phyloP scores from a whole-genome alignment of 495 filamentous ascomycete genomes.

The Hyaloscypha variabilis region DNA sequence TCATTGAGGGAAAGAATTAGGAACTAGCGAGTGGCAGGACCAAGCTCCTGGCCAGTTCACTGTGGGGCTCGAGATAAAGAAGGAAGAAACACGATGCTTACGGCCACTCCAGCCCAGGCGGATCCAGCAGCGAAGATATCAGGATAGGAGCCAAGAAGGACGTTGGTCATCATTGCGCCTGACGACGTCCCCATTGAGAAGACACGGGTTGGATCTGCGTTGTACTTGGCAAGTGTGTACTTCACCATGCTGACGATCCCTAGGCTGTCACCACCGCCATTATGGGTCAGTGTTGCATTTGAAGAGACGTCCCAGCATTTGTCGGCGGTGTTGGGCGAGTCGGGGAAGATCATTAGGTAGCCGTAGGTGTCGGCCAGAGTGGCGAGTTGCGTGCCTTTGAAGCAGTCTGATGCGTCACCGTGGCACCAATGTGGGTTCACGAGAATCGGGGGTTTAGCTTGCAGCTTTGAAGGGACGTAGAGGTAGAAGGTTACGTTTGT shows the following conservation, averaged over 20 bases:
- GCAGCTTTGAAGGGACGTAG: conserved; percentile 54
- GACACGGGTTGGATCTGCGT: conserved; percentile 44
- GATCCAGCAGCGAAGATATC: conserved; percentile 47
- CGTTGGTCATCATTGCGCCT: conserved; percentile 55
- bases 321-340: conserved; percentile 41
- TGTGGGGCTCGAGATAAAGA: no score
- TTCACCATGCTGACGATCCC: conserved; percentile 62
- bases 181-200: conserved; percentile 52
- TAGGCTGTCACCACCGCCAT: conserved; percentile 60
- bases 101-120: conserved; percentile 62
- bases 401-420: conserved; percentile 54
- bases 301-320: conserved; percentile 66
- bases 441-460: conserved; percentile 54
- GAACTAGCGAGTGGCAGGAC: no score
- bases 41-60: no score
- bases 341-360: conserved; percentile 60
- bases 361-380: conserved; percentile 52
- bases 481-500: conserved; percentile 56
- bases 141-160: conserved; percentile 40
- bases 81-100: no score
- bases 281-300: conserved; percentile 52
- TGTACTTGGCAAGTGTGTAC: conserved; percentile 46
- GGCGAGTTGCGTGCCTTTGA: conserved; percentile 48
- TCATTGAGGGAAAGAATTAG: no score
- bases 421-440: conserved; percentile 61